Base-by-base conservation (phyloP, 176 grass and related monocot species). In the Lolium perenne region DNA sequence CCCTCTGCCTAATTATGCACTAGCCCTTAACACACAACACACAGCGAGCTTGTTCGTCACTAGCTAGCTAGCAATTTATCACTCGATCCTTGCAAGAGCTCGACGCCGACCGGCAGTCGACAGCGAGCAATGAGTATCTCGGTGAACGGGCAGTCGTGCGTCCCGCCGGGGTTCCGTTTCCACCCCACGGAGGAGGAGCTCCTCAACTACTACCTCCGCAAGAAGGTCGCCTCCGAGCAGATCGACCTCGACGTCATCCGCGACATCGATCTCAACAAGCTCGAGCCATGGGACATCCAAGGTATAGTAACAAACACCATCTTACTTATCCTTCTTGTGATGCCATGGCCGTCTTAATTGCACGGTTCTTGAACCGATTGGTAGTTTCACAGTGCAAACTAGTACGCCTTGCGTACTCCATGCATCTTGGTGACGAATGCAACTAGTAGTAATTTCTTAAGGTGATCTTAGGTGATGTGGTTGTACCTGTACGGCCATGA, bases 281-380 rank as follows among this genome's bases (percentile, higher is more conserved):
- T 98, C 41, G 96, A 98, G 89, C 96, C 96, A 83, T 98, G 96
- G 96, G 96, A 98, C 64, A 98, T 98, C 71, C 96, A 98, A 94
- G 96, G 95, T 97, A 84, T 97, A 84, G 35, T 9, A 16, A 3
- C 10, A 23, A 16, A 3, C 10, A 23, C 6, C 15, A 0, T 74
- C 45, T 74, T 29, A 29, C 62, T n/a, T 18, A 12, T 17, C 21
- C 8, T 79, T 32, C 35, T 87, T 60, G 50, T 71, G 11, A 25
- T 23, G 12, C 20, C 63, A 29, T 75, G 54, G 35, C 54, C 25
- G 46, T 5, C 38, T 46, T 29, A 56, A 41, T 53, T 32, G 29
- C 10, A 70, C 32, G 22, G 9, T 79, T 67, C 48, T 53, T 46
- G 61, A 45, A 32, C 8, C 51, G 23, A 50, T 12, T 45, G 21